Evolutionary conservation across 306 rosid species (phyloP), one percentile per base, ranked within the genome.

Genomic region (Geum urbanum): DNA sequence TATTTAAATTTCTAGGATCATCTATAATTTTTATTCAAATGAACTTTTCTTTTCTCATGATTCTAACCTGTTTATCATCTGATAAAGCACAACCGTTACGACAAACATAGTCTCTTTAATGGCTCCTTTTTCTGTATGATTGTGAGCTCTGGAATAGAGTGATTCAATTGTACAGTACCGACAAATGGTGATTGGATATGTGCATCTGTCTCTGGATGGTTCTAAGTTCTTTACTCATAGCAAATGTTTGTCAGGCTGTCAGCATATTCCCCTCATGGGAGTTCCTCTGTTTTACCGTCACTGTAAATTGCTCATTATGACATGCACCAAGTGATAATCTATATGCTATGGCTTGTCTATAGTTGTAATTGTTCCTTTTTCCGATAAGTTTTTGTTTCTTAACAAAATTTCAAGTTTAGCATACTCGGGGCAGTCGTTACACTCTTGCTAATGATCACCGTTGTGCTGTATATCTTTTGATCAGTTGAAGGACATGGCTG

Each of bases 401-500:
- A 54, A 18, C 16, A 55, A 55, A 54, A 55, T 55, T 55, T 43
- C 10, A 52, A 52, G 60, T 20, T 12, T 20, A 22, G 49, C 54
- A 35, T 55, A 9, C 35, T 41, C 35, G n/a, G 54, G 47, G 54
- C 53, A 66, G 44, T 57, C 11, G 13, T 67, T 10, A 11, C 9
- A 46, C 35, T 62, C 54, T 64, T 60, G 60, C 55, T 54, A 52
- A 19, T 50, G 70, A 69, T 67, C 32, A 27, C 37, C 47, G 48
- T 8, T 65, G 50, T 66, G 15, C 67, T 51, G 66, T 55, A 70
- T n/a, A 57, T 73, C 19, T 56, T 60, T 67, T 63, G 71, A 76
- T 58, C 77, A 94, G 99, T 86, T 91, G 85, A 94, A 94, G 83
- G 97, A 91, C 74, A 84, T 94, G 99, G 99, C 99, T 77, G 99